Evolutionary conservation across 495 filamentous ascomycete species (phyloP), one percentile per base, ranked within the genome.

Genomic region (Hypoxylon cercidicola): DNA sequence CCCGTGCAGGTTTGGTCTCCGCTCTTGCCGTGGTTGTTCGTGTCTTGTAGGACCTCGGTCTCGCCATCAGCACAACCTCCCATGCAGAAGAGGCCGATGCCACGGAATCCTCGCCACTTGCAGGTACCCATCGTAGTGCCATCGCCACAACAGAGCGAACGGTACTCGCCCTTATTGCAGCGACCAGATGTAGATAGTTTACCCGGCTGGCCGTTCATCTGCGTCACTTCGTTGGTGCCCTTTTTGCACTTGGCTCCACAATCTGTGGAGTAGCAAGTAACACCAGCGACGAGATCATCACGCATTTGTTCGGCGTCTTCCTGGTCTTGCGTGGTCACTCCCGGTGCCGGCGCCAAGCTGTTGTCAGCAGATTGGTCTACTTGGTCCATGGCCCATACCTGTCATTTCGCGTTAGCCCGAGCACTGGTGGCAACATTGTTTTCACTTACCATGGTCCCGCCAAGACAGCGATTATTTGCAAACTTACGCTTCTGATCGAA

Each of bases 401-500:
- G n/a, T n/a, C n/a, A n/a, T n/a, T n/a, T n/a, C n/a, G n/a, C n/a
- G n/a, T n/a, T n/a, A n/a, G n/a, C n/a, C n/a, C n/a, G n/a, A n/a
- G n/a, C n/a, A n/a, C n/a, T n/a, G n/a, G n/a, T n/a, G n/a, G n/a
- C n/a, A n/a, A n/a, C n/a, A n/a, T n/a, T n/a, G n/a, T n/a, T n/a
- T n/a, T n/a, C n/a, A n/a, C n/a, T n/a, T n/a, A n/a, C n/a, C 49
- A 75, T 59, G 35, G 61, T 19, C 7, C 75, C 73, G 2, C 56
- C 59, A 0, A 77, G 51, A 20, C 75, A 71, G 3, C 60, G 20
- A 3, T 44, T 25, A 37, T 79, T 79, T 7, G 78, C 78, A 21
- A 56, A 79, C 11, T 75, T 63, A 0, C 75, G 47, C 69, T 84
- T 84, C 23, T 62, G 40, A 35, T 73, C 43, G 13, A 81, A 71